Conservation (phyloP, 2,329 filamentous ascomycete species). For the Penicillium fuscoglaucum region DNA sequence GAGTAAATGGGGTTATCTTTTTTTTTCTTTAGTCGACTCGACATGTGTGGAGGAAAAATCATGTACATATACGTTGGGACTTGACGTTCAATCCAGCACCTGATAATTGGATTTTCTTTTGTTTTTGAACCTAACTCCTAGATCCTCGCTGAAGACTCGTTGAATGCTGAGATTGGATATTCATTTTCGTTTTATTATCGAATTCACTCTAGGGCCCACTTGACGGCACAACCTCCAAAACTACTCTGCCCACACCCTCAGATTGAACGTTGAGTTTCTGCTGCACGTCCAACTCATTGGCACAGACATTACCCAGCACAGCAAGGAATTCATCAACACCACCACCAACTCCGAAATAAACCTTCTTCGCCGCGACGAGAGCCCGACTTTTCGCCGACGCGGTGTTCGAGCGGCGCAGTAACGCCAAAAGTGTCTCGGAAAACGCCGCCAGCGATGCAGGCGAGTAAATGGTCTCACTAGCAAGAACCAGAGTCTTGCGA, state of each 20-base stretch:
- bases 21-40: conserved; percentile 19
- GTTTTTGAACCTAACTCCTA: conserved; percentile 11
- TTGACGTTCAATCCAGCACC: conserved; percentile 28
- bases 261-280: conserved; percentile 41
- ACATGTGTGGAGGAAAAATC: conserved; percentile 28
- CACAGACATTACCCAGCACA: conserved; percentile 31
- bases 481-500: conserved; percentile 54
- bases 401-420: conserved; percentile 47
- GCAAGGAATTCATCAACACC: conserved; percentile 60
- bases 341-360: conserved; percentile 68
- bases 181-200: not conserved
- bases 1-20: conserved; percentile 37
- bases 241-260: conserved; percentile 47
- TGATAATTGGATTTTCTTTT: conserved; percentile 31
- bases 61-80: conserved; percentile 40
- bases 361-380: conserved; percentile 62
- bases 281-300: conserved; percentile 30
- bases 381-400: conserved; percentile 43
- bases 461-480: conserved; percentile 66
- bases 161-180: not conserved
- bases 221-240: conserved; percentile 39
- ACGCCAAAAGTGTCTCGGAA: conserved; percentile 52
- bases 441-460: conserved; percentile 56
- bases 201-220: not conserved
- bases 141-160: not conserved